A percentile compares a stretch with the other conserved stretches of the same genome.
Conservation (phyloP, 441 rosid species). For the Euphorbia celastroides region DNA sequence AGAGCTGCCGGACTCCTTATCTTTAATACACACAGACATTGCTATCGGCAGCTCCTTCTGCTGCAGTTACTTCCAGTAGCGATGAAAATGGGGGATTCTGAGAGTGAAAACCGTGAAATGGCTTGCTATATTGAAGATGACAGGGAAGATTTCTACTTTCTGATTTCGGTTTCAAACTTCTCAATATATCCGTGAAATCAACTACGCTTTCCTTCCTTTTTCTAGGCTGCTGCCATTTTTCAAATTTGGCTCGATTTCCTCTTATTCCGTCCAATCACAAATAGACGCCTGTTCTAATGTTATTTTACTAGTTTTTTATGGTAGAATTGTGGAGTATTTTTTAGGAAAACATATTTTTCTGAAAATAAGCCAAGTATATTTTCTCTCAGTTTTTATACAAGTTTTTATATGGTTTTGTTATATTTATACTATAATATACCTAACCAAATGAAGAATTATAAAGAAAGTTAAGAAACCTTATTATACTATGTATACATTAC, state of each 20-base stretch:
- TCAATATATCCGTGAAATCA: slow-evolving; percentile 39
- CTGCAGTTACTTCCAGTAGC: neutral
- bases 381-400: too few relatives aligned
- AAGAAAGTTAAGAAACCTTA: too few relatives aligned
- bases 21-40: slow-evolving; percentile 26
- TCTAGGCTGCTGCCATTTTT: neutral
- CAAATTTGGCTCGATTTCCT: neutral
- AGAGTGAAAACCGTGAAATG: slow-evolving; percentile 14
- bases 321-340: too few relatives aligned
- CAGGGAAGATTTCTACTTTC: neutral
- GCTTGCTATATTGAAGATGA: neutral
- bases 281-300: neutral
- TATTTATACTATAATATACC: too few relatives aligned
- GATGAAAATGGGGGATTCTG: neutral
- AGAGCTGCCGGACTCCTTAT: slow-evolving; percentile 42
- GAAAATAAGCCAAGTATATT: too few relatives aligned
- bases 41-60: neutral
- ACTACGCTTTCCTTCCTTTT: slow-evolving; percentile 10
- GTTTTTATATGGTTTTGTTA: too few relatives aligned
- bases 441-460: too few relatives aligned
- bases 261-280: neutral
- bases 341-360: too few relatives aligned
- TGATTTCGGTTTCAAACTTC: neutral
- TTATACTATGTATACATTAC: too few relatives aligned
- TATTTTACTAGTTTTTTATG: neutral